phyloP scores from a whole-genome alignment of 2,329 filamentous ascomycete species.

The Metarhizium rileyi region DNA sequence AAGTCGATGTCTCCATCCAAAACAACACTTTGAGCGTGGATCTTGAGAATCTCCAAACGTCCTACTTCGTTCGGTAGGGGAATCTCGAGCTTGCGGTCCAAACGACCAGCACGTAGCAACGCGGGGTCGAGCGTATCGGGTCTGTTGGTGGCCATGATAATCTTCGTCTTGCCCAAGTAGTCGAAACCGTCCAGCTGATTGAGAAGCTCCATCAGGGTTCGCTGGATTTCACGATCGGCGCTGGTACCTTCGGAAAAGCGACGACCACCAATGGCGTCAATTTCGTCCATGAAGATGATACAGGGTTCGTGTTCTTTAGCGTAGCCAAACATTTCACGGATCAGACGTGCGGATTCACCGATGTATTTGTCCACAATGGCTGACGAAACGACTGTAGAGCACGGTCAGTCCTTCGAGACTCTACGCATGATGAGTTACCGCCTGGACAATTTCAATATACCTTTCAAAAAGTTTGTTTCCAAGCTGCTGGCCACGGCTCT shows the following conservation, averaged over 20 bases:
- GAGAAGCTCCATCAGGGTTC: conserved; percentile 95
- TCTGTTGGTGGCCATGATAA: conserved; percentile 99
- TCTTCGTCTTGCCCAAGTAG: conserved; percentile 98
- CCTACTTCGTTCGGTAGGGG: conserved; percentile 95
- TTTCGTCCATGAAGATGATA: conserved; percentile 99
- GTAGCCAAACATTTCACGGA: conserved; percentile 99
- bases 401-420: conserved; percentile 12
- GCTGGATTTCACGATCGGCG: conserved; percentile 95
- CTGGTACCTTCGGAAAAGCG: conserved; percentile 96
- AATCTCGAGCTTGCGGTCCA: conserved; percentile 98
- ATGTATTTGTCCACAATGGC: conserved; percentile 99
- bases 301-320: conserved; percentile 99
- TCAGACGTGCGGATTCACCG: conserved; percentile 91
- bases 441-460: conserved; percentile 37
- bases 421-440: no score
- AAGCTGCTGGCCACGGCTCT: conserved; percentile 91
- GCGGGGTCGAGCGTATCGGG: conserved; percentile 94
- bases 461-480: conserved; percentile 97
- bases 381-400: conserved; percentile 73
- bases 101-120: conserved; percentile 78
- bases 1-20: conserved; percentile 95
- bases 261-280: conserved; percentile 94
- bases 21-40: conserved; percentile 78
- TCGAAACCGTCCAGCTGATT: conserved; percentile 99
- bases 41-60: conserved; percentile 94